Evolutionary conservation across 2,329 filamentous ascomycete species (phyloP), one percentile per base, ranked within the genome.

Genomic region (Cladophialophora psammophila): DNA sequence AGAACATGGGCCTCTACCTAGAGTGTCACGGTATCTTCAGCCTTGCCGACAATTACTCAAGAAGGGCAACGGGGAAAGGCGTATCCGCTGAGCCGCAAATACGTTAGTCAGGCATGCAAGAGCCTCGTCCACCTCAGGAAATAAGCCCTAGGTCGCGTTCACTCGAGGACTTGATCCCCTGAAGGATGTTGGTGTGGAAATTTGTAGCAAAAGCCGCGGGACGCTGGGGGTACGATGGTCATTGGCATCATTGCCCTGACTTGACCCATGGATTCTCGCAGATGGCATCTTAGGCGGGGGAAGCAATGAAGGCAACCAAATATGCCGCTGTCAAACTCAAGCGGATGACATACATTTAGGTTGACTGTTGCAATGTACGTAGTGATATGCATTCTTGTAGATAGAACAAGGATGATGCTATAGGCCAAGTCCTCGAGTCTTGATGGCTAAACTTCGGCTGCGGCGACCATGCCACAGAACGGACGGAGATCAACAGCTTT

Each of bases 21-120:
- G 35, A 10, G 18, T 36, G 18, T 18, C n/a, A 20, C 12, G 9
- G 32, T n/a, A 40, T 57, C 20, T 57, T 26, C 10, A 40, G 54
- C 54, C 38, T 57, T 13, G 32, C 54, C 3, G 12, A 57, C 54
- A 57, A 9, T 38, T 15, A 57, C n/a, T 26, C 38, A 57, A 7
- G 15, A 5, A 20, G 34, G 15, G 12, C 12, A 12, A 15, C 4
- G 15, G 15, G 38, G 31, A 38, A 26, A 36, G 32, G 2, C 54
- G 15, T 40, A 31, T 38, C 34, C 18, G 54, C 18, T 13, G 13
- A 31, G 34, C 34, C 36, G 20, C n/a, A 40, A 20, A 12, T 40
- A 40, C 10, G 13, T 57, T 15, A 40, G 18, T 20, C 9, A 9
- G 54, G 34, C 32, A 20, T 20, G 54, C 31, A 26, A 26, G 36